Base-by-base conservation (phyloP, 2,329 filamentous ascomycete genomes). In the Trichoderma sp. region DNA sequence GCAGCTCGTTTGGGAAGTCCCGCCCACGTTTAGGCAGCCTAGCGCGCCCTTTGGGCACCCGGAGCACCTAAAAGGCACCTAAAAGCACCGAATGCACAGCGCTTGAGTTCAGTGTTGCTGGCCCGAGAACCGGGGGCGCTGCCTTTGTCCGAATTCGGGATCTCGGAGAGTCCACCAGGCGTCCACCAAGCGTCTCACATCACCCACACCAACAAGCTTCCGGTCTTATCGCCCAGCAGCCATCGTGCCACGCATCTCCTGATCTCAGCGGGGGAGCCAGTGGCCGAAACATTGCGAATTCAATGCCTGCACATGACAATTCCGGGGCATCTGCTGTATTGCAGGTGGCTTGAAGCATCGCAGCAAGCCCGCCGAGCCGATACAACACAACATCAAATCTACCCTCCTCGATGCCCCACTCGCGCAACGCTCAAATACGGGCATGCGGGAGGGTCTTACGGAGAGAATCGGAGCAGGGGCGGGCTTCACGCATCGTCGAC, bases 381-480 rank as follows among this genome's bases (percentile, higher is more conserved):
- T 21, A 14, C 41, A 45, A 45, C 41, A 18, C 41, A n/a, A 9
- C 38, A 41, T 41, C 16, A 18, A 18, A 41, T 41, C 16, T 41
- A 16, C n/a, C n/a, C 16, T 7, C 35, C 59, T 62, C 18, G 59
- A 62, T 35, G 24, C 18, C 24, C 38, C 38, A 31, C 64, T 16
- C 16, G 38, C 65, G 16, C 29, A n/a, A 31, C 24, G 6, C 60
- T 41, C 60, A n/a, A 16, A 64, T 38, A 62, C 35, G 35, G 59
- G 41, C 24, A 64, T 53, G n/a, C 60, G 5, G 60, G 38, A 50
- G 59, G 41, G 60, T 72, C 41, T n/a, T 14, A 38, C 71, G 71
- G 71, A 75, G 71, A 69, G 65, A 75, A 76, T 74, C 71, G 71
- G 75, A 74, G 67, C 69, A 41, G 31, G 29, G 33, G 31, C 62